These are phyloP conservation scores for Aspergillus awamori DNA, from an alignment of 2,329 filamentous ascomycete genomes.

Conservation along the genomic window DNA sequence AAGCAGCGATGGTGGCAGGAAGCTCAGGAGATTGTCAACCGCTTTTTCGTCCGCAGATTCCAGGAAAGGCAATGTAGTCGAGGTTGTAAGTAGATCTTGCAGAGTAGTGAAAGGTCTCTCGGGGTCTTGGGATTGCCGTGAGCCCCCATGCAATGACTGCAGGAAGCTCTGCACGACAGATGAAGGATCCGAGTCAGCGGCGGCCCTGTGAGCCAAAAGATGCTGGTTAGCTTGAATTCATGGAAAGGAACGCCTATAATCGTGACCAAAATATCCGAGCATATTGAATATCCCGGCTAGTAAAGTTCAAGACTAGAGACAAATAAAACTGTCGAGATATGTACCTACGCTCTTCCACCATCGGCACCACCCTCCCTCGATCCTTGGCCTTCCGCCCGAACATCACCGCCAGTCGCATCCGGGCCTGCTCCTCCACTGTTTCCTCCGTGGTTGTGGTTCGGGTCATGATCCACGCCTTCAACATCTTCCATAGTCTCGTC, in stretches of 20 bases:
- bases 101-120: conserved; percentile 78
- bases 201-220: conserved; percentile 53
- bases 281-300: background rate
- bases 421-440: conserved; percentile 79
- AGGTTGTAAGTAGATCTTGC: conserved; percentile 78
- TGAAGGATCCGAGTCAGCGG: conserved; percentile 68
- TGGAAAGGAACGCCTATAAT: background rate
- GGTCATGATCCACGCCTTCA: conserved; percentile 63
- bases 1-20: conserved; percentile 77
- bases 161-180: conserved; percentile 86
- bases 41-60: conserved; percentile 65
- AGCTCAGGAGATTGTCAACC: conserved; percentile 73
- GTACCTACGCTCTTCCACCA: conserved; percentile 99
- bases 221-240: conserved; percentile 43
- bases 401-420: conserved; percentile 85
- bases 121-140: conserved; percentile 50
- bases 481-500: conserved; percentile 81
- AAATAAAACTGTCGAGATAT: conserved; percentile 42
- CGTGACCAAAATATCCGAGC: background rate
- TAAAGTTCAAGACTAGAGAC: conserved; percentile 12
- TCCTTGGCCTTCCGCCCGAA: conserved; percentile 85
- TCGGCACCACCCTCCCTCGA: conserved; percentile 92
- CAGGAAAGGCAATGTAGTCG: conserved; percentile 76
- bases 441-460: conserved; percentile 60
- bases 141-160: conserved; percentile 71